These are phyloP conservation scores for Geranomyces michiganensis DNA, from an alignment of 192 early-diverging fungal genomes.

Conservation along the genomic window DNA sequence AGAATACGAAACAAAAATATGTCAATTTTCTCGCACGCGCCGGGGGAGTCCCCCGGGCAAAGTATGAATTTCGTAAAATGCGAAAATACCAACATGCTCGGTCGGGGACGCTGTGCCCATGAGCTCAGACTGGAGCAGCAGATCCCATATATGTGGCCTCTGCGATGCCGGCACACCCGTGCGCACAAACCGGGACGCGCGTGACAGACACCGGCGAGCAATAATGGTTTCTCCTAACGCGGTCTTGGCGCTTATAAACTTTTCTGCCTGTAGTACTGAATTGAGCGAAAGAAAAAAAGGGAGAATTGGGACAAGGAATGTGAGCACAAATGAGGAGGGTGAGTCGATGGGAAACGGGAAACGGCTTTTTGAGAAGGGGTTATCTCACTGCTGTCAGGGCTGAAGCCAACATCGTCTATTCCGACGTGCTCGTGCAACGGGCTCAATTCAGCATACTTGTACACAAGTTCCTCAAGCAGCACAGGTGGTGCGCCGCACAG, in stretches of 20 bases:
- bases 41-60: background rate
- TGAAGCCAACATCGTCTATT: background rate
- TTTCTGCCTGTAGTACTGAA: slow-evolving; percentile 13
- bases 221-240: slow-evolving; percentile 33
- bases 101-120: slow-evolving; percentile 11
- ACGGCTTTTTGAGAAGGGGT: background rate
- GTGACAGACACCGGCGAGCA: slow-evolving; percentile 1
- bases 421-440: background rate
- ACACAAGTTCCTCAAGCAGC: slow-evolving; percentile 1
- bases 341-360: too few species aligned
- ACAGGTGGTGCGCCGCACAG: slow-evolving; percentile 1
- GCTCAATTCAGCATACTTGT: background rate
- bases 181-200: slow-evolving; percentile 39
- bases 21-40: background rate
- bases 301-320: background rate
- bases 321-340: background rate
- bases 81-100: slow-evolving; percentile 2
- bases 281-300: too few species aligned
- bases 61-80: too few species aligned
- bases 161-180: slow-evolving; percentile 45
- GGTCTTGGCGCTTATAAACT: slow-evolving; percentile 29
- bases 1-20: too few species aligned
- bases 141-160: slow-evolving; percentile 49
- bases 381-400: background rate
- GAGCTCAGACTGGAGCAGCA: slow-evolving; percentile 50